Percentiles rank a stretch among this genome's conserved stretches.
Conservation (phyloP, 495 filamentous ascomycete species). For the Rhypophila decipiens region DNA sequence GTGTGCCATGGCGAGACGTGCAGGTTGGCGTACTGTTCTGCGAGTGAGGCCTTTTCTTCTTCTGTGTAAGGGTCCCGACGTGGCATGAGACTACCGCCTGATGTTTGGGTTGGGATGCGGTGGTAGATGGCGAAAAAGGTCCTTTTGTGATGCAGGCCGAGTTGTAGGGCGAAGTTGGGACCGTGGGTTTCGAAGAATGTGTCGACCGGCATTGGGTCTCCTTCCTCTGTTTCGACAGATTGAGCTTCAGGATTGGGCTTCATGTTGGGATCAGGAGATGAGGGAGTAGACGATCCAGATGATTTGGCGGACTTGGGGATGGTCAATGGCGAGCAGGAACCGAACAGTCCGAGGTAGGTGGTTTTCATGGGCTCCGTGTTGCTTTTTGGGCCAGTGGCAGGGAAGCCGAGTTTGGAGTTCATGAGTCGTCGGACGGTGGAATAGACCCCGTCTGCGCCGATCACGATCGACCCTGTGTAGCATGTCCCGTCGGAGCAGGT, state of each 20-base stretch:
- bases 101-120: too few species aligned
- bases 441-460: conserved; percentile 48
- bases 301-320: background rate
- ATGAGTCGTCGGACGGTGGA: conserved; percentile 37
- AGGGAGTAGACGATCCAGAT: too few species aligned
- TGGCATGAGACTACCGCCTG: too few species aligned
- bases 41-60: too few species aligned
- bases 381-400: conserved; percentile 45
- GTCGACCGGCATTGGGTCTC: background rate
- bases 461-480: conserved; percentile 38
- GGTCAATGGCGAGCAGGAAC: conserved; percentile 15
- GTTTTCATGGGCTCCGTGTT: conserved; percentile 31
- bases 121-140: too few species aligned
- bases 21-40: background rate
- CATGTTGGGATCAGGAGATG: too few species aligned
- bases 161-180: background rate
- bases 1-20: background rate
- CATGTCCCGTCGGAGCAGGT: conserved; percentile 31
- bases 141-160: too few species aligned
- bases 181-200: background rate
- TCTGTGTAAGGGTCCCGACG: too few species aligned
- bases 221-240: too few species aligned
- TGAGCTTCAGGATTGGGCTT: too few species aligned
- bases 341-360: conserved; percentile 16
- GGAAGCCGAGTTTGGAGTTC: conserved; percentile 24